Conservation (phyloP, 2,329 filamentous ascomycete genomes). For the Diaporthe vaccinii region DNA sequence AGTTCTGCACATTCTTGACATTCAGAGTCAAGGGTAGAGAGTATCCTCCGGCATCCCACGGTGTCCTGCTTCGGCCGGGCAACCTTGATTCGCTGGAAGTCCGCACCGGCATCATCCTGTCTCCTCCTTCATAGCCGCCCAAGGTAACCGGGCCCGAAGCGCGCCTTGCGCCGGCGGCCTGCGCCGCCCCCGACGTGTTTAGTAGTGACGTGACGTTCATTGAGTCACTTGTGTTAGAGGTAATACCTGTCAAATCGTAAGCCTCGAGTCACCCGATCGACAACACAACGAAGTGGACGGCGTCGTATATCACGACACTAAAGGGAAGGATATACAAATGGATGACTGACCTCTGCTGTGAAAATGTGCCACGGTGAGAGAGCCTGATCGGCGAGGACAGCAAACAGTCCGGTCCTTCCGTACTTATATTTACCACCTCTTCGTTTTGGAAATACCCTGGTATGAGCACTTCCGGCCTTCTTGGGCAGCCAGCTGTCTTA, state of each 20-base stretch:
- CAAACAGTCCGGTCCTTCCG: not conserved
- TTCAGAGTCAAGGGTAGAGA: slow-evolving; percentile 59
- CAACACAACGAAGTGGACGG: not conserved
- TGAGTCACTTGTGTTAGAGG: slow-evolving; percentile 6
- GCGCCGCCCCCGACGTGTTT: slow-evolving; percentile 52
- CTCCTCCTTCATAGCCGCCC: slow-evolving; percentile 29
- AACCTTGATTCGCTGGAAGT: slow-evolving; percentile 49
- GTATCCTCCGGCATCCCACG: slow-evolving; percentile 66
- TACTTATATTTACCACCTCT: slow-evolving; percentile 12
- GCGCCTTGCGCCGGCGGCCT: slow-evolving; percentile 33
- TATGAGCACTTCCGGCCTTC: slow-evolving; percentile 14
- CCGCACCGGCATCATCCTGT: slow-evolving; percentile 18
- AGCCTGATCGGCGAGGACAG: slow-evolving; percentile 1
- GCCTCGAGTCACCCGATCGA: not conserved
- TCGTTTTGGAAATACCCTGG: not conserved
- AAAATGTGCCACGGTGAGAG: not conserved
- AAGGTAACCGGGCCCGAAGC: slow-evolving; percentile 29
- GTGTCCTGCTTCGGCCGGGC: slow-evolving; percentile 56
- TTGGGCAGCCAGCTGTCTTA: slow-evolving; percentile 42
- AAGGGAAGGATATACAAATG: not conserved
- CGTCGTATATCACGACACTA: not conserved
- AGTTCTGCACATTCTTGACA: slow-evolving; percentile 50
- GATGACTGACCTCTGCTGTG: slow-evolving; percentile 27
- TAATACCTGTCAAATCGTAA: slow-evolving; percentile 30
- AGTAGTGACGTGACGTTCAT: slow-evolving; percentile 59